These are phyloP conservation scores for Boletus eberwhitei DNA, from an alignment of 768 basidiomycete species.

Conservation along the genomic window DNA sequence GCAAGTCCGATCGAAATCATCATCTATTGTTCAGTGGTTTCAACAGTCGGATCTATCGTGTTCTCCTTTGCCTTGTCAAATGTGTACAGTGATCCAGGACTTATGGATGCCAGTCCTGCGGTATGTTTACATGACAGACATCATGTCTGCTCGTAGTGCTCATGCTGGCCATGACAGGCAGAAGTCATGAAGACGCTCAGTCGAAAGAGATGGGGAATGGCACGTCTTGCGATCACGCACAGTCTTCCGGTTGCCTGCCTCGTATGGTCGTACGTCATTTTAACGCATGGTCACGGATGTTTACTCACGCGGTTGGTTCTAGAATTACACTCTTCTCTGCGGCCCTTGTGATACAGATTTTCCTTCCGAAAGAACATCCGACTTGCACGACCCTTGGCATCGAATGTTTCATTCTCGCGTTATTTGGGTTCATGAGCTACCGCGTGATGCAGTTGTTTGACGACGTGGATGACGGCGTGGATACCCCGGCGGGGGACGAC, in stretches of 20 bases:
- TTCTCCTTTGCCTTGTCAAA: neutral
- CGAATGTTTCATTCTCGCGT: no score
- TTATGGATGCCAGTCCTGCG: no score
- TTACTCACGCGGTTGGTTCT: neutral
- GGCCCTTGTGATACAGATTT: constrained; percentile 3
- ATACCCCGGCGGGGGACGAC: no score
- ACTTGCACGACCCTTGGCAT: no score
- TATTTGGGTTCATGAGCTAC: no score
- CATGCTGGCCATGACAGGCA: neutral
- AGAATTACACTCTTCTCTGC: neutral
- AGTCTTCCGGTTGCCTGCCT: neutral
- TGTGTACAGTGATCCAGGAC: no score
- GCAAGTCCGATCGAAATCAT: neutral
- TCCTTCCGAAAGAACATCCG: neutral
- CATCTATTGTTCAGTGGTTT: constrained; percentile 10
- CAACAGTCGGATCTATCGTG: constrained; percentile 7
- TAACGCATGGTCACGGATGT: no score
- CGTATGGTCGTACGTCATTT: constrained; percentile 12
- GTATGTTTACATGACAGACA: no score
- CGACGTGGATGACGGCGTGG: no score
- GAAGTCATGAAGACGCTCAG: constrained; percentile 1
- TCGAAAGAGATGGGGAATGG: constrained; percentile 1
- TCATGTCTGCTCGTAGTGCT: neutral
- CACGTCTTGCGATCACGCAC: constrained; percentile 12
- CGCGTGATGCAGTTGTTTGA: no score